Evolutionary conservation across 495 filamentous ascomycete species (phyloP).

Genomic region (Immersiella caudata): DNA sequence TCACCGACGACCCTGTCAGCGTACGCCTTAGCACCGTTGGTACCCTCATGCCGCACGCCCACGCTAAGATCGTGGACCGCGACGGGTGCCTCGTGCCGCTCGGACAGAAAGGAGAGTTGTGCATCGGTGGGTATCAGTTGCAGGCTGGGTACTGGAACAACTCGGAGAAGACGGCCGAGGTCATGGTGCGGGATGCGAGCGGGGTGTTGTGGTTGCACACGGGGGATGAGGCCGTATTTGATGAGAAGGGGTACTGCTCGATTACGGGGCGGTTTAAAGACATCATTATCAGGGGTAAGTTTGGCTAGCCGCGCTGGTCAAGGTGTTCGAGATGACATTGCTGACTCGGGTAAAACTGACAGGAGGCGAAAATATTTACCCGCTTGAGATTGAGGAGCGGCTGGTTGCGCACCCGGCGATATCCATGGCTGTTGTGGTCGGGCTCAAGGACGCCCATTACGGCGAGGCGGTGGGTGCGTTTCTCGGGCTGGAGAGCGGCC

Average conservation of each 20-base stretch:
- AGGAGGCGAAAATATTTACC: constrained; percentile 67
- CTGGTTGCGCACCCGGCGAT: constrained; percentile 60
- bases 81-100: constrained; percentile 62
- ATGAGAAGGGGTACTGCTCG: constrained; percentile 62
- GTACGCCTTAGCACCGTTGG: constrained; percentile 65
- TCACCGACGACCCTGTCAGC: constrained; percentile 63
- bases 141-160: constrained; percentile 73
- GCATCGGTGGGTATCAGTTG: constrained; percentile 69
- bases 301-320: background rate
- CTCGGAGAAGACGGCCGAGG: constrained; percentile 67
- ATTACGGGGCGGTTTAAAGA: constrained; percentile 70
- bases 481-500: constrained; percentile 42
- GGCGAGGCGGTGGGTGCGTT: constrained; percentile 71
- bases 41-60: constrained; percentile 66
- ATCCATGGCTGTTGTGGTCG: constrained; percentile 61
- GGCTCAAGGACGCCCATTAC: constrained; percentile 63
- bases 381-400: constrained; percentile 72
- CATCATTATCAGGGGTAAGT: constrained; percentile 60
- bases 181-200: constrained; percentile 59
- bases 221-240: constrained; percentile 70
- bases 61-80: constrained; percentile 66
- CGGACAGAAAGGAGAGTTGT: constrained; percentile 64
- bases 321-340: background rate
- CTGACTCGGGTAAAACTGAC: background rate
- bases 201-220: constrained; percentile 68